Percentiles rank a stretch among this genome's conserved stretches.
phyloP scores from a whole-genome alignment of 192 early-diverging fungal species.

The Paraglomus occultum region DNA sequence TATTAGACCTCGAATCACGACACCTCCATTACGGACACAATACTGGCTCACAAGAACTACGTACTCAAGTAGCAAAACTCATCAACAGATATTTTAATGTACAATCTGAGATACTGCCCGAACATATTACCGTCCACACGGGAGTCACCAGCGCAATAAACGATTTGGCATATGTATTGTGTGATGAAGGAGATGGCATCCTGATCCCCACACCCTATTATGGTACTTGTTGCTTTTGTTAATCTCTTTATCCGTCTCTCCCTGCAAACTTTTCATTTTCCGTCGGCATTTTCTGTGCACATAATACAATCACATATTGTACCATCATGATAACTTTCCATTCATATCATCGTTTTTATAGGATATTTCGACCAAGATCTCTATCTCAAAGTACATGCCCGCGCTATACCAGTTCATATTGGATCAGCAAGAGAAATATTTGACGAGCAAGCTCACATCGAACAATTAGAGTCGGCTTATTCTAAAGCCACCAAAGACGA shows the following conservation, averaged over 20 bases:
- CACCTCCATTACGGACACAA: slow-evolving; percentile 45
- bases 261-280: not conserved
- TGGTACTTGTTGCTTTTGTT: slow-evolving; percentile 35
- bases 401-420: slow-evolving; percentile 52
- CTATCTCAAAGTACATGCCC: slow-evolving; percentile 53
- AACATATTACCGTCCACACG: slow-evolving; percentile 60
- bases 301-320: not conserved
- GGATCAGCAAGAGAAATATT: slow-evolving; percentile 42
- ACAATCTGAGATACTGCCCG: slow-evolving; percentile 39
- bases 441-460: slow-evolving; percentile 37
- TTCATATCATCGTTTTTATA: not conserved
- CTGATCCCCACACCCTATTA: slow-evolving; percentile 77
- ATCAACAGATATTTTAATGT: slow-evolving; percentile 57
- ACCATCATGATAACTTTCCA: not conserved
- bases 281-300: not conserved
- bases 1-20: not conserved
- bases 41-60: slow-evolving; percentile 56
- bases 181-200: slow-evolving; percentile 70
- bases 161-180: slow-evolving; percentile 59
- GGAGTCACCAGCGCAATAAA: slow-evolving; percentile 68
- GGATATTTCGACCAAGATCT: slow-evolving; percentile 54
- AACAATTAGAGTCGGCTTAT: slow-evolving; percentile 48
- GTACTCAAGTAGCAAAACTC: slow-evolving; percentile 56
- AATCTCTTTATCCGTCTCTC: not conserved
- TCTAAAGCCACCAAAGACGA: slow-evolving; percentile 40